Evolutionary conservation across 1,139 yeast genomes (phyloP), one percentile per base, ranked within the genome.

Genomic region (Kluyveromyces sp.): DNA sequence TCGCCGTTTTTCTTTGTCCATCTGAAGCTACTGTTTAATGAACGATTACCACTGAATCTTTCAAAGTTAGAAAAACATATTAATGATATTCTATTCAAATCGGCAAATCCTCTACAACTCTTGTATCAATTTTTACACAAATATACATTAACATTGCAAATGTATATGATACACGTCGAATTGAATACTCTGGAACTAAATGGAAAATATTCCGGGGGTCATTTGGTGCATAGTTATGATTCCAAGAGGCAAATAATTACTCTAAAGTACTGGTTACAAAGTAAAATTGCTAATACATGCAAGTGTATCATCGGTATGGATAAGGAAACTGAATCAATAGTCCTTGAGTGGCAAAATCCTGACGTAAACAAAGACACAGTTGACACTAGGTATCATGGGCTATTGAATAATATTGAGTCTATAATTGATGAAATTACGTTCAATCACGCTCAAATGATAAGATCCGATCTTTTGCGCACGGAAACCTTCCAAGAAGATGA

Each of bases 1-100:
- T 78, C 89, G 0, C 90, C 90, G 8, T 83, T 84, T 56, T 83
- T 81, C 59, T 73, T 84, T 54, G 85, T 92, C 33, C 94, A 87
- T 61, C 84, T 89, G 64, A 73, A 78, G 49, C 78, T 88, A 50
- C 68, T 76, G 3, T 79, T 81, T 44, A 51, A 48, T 34, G 51
- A 53, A 29, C 25, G 33, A 7, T 48, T 61, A 35, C 61, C 64
- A 8, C 35, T 60, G 60, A 74, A 34, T 72, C 75, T 53, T 68
- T 65, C 43, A 69, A 74, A 56, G 62, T 47, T 62, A 4, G 68
- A 63, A 47, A 65, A 61, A 47, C 50, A 61, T 3, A 83, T 81
- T 10, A 89, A 88, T 63, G 74, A 72, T 34, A 71, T 77, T 25
- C 69, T 88, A 25, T 69, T 73, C 41, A 69, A 67, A 29, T 71